Base-by-base conservation (phyloP, 805 yeast species). In the Metschnikowia koreensis region DNA sequence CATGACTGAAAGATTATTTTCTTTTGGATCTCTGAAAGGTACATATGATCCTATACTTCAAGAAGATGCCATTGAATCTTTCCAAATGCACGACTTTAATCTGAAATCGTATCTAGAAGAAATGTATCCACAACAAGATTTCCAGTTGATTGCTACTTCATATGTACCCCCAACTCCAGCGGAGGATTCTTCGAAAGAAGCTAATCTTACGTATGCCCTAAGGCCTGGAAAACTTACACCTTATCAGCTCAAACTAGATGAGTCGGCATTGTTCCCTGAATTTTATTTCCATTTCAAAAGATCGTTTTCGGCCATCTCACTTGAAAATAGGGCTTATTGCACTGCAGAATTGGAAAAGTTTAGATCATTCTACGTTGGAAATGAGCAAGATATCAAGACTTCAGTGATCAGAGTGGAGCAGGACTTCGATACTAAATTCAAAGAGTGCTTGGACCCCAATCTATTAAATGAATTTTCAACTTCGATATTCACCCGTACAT, bases 231-330 rank as follows among this genome's bases (percentile, higher is more conserved):
- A 10, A 10, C 34, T 16, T 12, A 39, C 27, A 12, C 47, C 41
- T 13, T 37, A 44, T 41, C 41, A 15, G 17, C 41, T 36, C 22
- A 22, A 27, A 11, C 8, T 27, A 11, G 47, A 27, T 6, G 36
- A 44, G n/a, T 26, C 40, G 28, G 27, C 15, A 12, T 44, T 36
- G 33, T 44, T 43, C 22, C 41, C 47, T 7, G 47, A 44, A 16
- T 44, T 44, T 22, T 36, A 44, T 22, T 44, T 44, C 28, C 47
- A 34, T 13, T 37, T 44, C 34, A 44, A 44, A 22, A 36, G 34
- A 44, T 27, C 47, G 3, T 44, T 44, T 22, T 34, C 47, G 6
- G 16, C 13, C 7, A 36, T 36, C 12, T 44, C 47, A 3, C 12
- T 10, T 8, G 47, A 44, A 16, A n/a, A 44, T 22, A 22, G 22